These are phyloP conservation scores for Cryptococcus depauperatus DNA, from an alignment of 1,284 basidiomycete genomes.

Conservation along the genomic window DNA sequence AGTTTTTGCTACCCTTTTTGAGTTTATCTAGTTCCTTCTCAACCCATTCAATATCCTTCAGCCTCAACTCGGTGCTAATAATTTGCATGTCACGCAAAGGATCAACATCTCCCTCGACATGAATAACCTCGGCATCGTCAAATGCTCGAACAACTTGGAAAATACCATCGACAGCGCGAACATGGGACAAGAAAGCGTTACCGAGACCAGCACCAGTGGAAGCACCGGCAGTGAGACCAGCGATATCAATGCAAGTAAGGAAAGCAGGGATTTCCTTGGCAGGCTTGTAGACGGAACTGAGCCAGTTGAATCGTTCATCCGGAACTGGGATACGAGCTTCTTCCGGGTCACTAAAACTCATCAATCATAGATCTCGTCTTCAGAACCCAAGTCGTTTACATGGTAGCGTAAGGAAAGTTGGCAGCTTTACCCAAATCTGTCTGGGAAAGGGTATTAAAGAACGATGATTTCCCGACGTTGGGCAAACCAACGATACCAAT, in stretches of 20 bases:
- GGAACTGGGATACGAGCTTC: constrained; percentile 94
- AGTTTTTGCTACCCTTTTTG: constrained; percentile 55
- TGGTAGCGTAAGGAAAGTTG: constrained; percentile 98
- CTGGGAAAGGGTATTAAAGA: constrained; percentile 94
- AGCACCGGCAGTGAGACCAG: constrained; percentile 91
- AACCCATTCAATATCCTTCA: constrained; percentile 99
- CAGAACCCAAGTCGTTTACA: constrained; percentile 45
- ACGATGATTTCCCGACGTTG: constrained; percentile 89
- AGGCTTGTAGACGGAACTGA: constrained; percentile 86
- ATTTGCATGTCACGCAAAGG: constrained; percentile 97
- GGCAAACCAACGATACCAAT: constrained; percentile 95
- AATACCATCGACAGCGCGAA: constrained; percentile 97
- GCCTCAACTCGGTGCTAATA: constrained; percentile 82
- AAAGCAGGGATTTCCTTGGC: constrained; percentile 81
- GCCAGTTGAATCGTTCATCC: constrained; percentile 90
- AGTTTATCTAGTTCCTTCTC: constrained; percentile 79
- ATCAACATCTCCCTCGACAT: constrained; percentile 97
- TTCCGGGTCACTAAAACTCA: constrained; percentile 50
- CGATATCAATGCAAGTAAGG: constrained; percentile 97
- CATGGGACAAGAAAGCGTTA: constrained; percentile 95
- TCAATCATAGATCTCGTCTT: neutral
- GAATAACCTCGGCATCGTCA: constrained; percentile 96
- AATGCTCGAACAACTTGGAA: constrained; percentile 98
- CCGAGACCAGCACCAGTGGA: constrained; percentile 97
- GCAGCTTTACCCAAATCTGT: constrained; percentile 84